Base-by-base conservation (phyloP, 2,329 filamentous ascomycete species). In the Beauveria sp. region DNA sequence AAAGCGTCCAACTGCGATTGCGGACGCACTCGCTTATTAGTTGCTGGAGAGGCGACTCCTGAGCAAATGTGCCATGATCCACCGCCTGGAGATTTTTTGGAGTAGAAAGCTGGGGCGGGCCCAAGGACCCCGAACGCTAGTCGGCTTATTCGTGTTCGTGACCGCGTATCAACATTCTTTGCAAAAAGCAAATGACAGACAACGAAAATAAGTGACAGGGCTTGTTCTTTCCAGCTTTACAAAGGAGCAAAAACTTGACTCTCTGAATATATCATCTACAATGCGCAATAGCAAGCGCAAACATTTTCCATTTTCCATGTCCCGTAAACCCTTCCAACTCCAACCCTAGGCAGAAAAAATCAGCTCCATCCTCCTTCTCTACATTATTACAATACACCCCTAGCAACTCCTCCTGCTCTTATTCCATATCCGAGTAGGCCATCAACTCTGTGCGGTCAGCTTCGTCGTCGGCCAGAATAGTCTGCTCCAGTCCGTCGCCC, bases 391-490 rank as follows among this genome's bases (percentile, higher is more conserved):
- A 56, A 26, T 61, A n/a, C 14, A 40, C 14, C 34, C 14, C 55
- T 10, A n/a, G 16, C n/a, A 30, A 20, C 7, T 18, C 10, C 22
- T 18, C 24, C 16, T n/a, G 22, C 34, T 46, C 44, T 61, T 66
- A 73, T 12, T 73, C 72, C 52, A 69, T 66, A 41, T 75, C 73
- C 43, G 73, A 75, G 34, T 74, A 72, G 20, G 63, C 72, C 70
- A 74, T 67, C 20, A 68, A 66, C 61, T 75, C 78, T 40, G 73
- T 75, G 54, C 71, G 70, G 60, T 75, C 73, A 5, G 68, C 76
- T 9, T 80, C 80, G 54, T 78, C 78, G 55, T 79, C 79, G 47
- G 72, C 76, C 75, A 41, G 77, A 77, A 2, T 73, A 71, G 9
- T 70, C 24, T 59, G 56, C 37, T 59, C 54, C 70, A 6, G 28